phyloP scores from a whole-genome alignment of 805 yeast species.

The Metschnikowia shivogae region DNA sequence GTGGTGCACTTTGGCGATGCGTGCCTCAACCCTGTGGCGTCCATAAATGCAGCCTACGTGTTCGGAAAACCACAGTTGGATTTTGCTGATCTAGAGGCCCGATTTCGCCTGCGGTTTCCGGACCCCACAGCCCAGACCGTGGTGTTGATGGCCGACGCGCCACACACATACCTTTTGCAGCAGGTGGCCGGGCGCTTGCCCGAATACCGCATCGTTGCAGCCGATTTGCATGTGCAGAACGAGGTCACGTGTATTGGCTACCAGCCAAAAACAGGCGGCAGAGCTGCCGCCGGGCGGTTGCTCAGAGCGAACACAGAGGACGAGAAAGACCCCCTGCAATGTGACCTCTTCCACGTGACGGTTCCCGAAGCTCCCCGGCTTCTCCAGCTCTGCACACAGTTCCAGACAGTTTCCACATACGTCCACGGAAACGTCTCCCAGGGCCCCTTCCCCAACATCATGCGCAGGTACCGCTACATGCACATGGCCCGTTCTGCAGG shows the following conservation, averaged over 20 bases:
- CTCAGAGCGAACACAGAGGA: slow-evolving; percentile 19
- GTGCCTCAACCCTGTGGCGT: slow-evolving; percentile 75
- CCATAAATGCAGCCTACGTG: slow-evolving; percentile 71
- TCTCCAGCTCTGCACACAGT: slow-evolving; percentile 69
- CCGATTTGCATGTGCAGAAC: slow-evolving; percentile 28
- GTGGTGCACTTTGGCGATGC: slow-evolving; percentile 95
- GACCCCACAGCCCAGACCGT: slow-evolving; percentile 39
- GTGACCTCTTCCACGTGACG: slow-evolving; percentile 64
- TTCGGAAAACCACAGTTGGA: slow-evolving; percentile 68
- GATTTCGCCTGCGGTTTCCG: slow-evolving; percentile 41
- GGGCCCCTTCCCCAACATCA: slow-evolving; percentile 75
- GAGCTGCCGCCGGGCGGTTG: slow-evolving; percentile 18
- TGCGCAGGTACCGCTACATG: slow-evolving; percentile 82
- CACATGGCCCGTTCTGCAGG: slow-evolving; percentile 87
- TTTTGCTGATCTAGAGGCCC: slow-evolving; percentile 28
- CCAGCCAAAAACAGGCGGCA: slow-evolving; percentile 16
- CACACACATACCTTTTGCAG: slow-evolving; percentile 48
- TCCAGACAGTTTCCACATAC: slow-evolving; percentile 48
- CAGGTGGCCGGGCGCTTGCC: slow-evolving; percentile 35
- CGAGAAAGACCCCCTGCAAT: slow-evolving; percentile 37
- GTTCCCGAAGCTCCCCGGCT: slow-evolving; percentile 76
- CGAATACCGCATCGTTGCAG: slow-evolving; percentile 22
- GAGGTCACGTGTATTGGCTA: slow-evolving; percentile 42
- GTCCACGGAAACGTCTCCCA: slow-evolving; percentile 39
- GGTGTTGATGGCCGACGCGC: slow-evolving; percentile 71